These are phyloP conservation scores for Cryphonectria nitschkei DNA, from an alignment of 2,329 filamentous ascomycete genomes.

Conservation along the genomic window DNA sequence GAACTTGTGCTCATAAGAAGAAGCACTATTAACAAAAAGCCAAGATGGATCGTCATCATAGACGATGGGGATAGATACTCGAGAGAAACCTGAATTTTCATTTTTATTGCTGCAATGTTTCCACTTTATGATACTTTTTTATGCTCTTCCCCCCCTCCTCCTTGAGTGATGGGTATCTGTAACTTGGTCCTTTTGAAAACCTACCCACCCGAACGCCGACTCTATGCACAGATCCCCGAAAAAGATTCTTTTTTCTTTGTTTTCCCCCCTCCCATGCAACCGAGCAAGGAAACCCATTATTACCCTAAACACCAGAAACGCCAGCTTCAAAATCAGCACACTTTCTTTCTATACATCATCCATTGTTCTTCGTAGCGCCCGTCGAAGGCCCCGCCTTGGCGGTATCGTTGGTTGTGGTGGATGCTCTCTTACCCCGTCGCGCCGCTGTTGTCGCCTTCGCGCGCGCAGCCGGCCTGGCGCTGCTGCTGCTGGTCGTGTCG, in stretches of 20 bases:
- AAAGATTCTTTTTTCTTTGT: neutral
- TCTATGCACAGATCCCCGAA: conserved; percentile 13
- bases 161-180: conserved; percentile 23
- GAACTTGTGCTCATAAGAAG: conserved; percentile 6
- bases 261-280: neutral
- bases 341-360: conserved; percentile 14
- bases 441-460: conserved; percentile 20
- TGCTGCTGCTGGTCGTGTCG: neutral
- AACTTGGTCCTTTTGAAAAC: neutral
- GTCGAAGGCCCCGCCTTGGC: conserved; percentile 19
- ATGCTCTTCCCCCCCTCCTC: too few species aligned
- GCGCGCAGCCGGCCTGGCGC: conserved; percentile 5
- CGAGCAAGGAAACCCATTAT: neutral
- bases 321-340: conserved; percentile 26
- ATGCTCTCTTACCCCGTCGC: conserved; percentile 27
- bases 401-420: conserved; percentile 9
- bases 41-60: neutral
- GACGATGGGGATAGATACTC: conserved; percentile 12
- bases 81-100: neutral
- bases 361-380: conserved; percentile 22
- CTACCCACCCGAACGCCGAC: conserved; percentile 20
- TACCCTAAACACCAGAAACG: conserved; percentile 20
- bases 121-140: neutral
- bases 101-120: conserved; percentile 1
- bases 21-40: conserved; percentile 12